These are phyloP conservation scores for Metarhizium brunneum DNA, from an alignment of 2,329 filamentous ascomycete genomes.

Conservation along the genomic window DNA sequence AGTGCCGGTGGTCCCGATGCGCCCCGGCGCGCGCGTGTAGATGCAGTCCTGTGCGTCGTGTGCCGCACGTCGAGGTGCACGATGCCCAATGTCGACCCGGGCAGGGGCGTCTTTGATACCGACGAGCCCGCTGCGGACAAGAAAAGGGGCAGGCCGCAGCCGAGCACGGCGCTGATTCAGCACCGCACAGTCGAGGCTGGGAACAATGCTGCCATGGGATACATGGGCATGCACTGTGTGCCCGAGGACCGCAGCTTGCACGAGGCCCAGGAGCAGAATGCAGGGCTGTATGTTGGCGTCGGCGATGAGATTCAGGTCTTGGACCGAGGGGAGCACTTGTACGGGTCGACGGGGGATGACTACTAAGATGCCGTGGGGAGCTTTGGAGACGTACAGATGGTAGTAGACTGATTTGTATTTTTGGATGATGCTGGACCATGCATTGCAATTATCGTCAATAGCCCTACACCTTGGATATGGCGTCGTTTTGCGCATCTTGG, in stretches of 20 bases:
- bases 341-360: conserved; percentile 16
- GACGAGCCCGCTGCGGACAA: background rate
- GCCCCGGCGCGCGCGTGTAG: background rate
- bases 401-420: no score
- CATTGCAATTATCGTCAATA: no score
- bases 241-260: conserved; percentile 13
- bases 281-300: conserved; percentile 11
- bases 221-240: conserved; percentile 21
- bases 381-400: no score
- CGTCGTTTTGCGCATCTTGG: no score
- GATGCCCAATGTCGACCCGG: conserved; percentile 2
- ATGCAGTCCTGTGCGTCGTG: conserved; percentile 1
- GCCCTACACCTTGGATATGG: no score
- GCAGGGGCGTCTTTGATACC: background rate
- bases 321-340: conserved; percentile 16
- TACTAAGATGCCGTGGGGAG: conserved; percentile 9
- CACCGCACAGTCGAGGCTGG: conserved; percentile 16
- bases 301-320: conserved; percentile 20
- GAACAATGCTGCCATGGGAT: conserved; percentile 17
- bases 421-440: no score
- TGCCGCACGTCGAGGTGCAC: conserved; percentile 2
- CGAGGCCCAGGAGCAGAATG: conserved; percentile 1
- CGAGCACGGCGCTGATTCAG: conserved; percentile 15
- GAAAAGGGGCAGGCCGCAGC: conserved; percentile 16
- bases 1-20: no score